Evolutionary conservation across 805 yeast genomes (phyloP), one percentile per base, ranked within the genome.

Genomic region (Torulaspora maleeae): DNA sequence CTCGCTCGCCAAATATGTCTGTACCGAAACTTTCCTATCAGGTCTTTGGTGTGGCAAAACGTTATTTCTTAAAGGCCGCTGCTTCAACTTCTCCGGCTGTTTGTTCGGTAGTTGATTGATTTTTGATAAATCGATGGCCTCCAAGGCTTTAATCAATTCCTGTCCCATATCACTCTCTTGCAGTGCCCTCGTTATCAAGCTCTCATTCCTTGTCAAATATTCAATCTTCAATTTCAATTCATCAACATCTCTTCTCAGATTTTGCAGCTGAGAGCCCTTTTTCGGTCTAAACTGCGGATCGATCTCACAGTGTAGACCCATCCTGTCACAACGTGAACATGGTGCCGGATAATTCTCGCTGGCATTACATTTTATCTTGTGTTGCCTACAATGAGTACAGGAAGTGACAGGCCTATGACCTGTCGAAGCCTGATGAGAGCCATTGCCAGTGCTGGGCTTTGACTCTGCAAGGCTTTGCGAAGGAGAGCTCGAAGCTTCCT

Each of bases 361-460:
- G 1, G 97, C 97, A 61, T 90, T 87, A 67, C 97, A 90, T 61
- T 84, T 85, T 63, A 90, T 88, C 66, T 90, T 90, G 64, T 89
- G 96, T 61, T 90, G 96, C 41, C 97, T 78, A 61, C 97, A 90
- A 62, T 88, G 93, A 0, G 96, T 86, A 61, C 97, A 90, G 3
- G 95, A 84, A 0, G 95, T 87, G 1, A 89, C 95, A 0, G 96
- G 96, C 45, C 96, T 69, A 58, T 86, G 91, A 1, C 83, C 82
- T 0, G 78, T 55, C 5, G 57, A 41, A 28, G 46, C 45, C 20
- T 44, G 44, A 9, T 42, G 43, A 39, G 38, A 25, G 29, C 25
- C 33, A 36, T 20, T 41, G 33, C 38, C 43, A 13, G 28, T 24
- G 29, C 15, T 22, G 42, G 40, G 27, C 28, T 20, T 35, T 13